Base-by-base conservation (phyloP, 176 grass and related monocot genomes). In the Zea luxurians region DNA sequence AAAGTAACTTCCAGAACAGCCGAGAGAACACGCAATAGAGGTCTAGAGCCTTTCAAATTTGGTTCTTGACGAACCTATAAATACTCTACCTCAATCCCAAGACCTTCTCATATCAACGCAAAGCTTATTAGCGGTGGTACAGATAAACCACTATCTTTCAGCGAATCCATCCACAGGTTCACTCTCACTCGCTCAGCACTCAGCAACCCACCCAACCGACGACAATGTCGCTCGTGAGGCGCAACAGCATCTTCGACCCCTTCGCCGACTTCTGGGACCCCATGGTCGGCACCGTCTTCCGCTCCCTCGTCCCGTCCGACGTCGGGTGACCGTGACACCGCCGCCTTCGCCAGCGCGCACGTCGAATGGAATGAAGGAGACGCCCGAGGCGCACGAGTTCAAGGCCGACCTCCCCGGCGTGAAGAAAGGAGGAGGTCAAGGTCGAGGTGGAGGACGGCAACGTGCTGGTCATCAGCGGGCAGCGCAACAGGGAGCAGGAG, bases 201-300 rank as follows among this genome's bases (percentile, higher is more conserved):
- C 2, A 5, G 3, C 63, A 49, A 10, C 27, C 0, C 27, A 16
- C 18, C 17, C 11, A 34, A 20, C n/a, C 13, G 20, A 2, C 41
- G 1, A 44, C 9, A 37, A 89, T 89, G 87, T 82, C 83, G 71
- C 40, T 86, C 0, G 27, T 27, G 27, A 27, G 27, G 27, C 27
- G 27, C n/a, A 68, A 61, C 68, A 84, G 40, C 84, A 18, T 88
- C 21, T 88, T 87, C 58, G 85, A 91, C 73, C 89, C 85, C 16
- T 91, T 91, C 72, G 50, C 77, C 3, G 77, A 91, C 57, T 1
- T 88, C 27, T 87, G 65, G 77, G 89, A 91, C 41, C 89, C 89
- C 5, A 69, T 87, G 47, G 80, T n/a, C n/a, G n/a, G n/a, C n/a
- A n/a, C 78, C 46, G 35, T 87, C n/a, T 74, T 76, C 61, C 71